Base-by-base conservation (phyloP, 176 grass and related monocot species). In the Thinopyrum elongatum region DNA sequence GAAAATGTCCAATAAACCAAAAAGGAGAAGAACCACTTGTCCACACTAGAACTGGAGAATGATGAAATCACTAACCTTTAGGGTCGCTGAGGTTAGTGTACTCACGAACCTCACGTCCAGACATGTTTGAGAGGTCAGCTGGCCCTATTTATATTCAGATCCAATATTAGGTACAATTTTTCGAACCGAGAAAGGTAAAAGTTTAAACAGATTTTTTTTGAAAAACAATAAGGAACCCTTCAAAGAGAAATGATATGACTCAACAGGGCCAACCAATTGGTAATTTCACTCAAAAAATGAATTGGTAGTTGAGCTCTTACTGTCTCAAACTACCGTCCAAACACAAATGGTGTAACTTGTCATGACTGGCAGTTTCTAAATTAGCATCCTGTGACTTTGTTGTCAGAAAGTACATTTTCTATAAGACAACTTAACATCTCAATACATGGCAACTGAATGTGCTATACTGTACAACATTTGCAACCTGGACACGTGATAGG, bases 81-180 rank as follows among this genome's bases (percentile, higher is more conserved):
- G 97, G 97, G 87, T 98, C 97, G 82, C 88, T 98, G 82, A 98
- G 97, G 62, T 98, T 98, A 71, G 97, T 98, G 88, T 98, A 98
- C 79, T 98, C 97, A 70, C 93, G 93, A 78, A 98, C 97, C 86
- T 98, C 97, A 86, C 94, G 89, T 38, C 94, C 97, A 1, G 92
- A 93, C 97, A 99, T 96, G 63, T 87, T 69, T 46, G 47, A 42
- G 30, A 60, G 26, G 6, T 81, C 68, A 17, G 59, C 67, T 49
- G 38, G n/a, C 49, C 46, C 81, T 59, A 26, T 39, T 51, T 51
- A 36, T 68, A 83, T 61, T 33, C 10, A 36, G 51, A 61, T 73
- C 0, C 9, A 16, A 29, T 0, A 22, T 73, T 31, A 76, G 73
- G 19, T 76, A 53, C 27, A 22, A 27, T 51, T 10, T 25, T 30